A percentile compares a stretch with the other conserved stretches of the same genome.
Conservation (phyloP, 2,329 filamentous ascomycete species). For the Ceratocystis smalleyi region DNA sequence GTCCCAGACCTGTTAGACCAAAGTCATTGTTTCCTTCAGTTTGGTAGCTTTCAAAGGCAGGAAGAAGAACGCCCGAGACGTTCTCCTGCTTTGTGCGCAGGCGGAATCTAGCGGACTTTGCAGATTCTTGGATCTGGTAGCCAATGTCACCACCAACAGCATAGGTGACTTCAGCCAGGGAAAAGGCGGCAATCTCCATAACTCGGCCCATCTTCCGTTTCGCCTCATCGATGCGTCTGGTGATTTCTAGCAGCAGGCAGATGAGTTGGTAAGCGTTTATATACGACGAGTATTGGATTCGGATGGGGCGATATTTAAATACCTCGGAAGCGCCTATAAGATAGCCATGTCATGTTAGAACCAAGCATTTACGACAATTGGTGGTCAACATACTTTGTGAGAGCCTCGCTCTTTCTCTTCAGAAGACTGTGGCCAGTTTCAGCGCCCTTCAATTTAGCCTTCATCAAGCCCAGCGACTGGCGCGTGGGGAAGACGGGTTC, state of each 20-base stretch:
- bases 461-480: constrained; percentile 93
- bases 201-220: constrained; percentile 99
- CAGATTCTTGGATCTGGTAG: constrained; percentile 95
- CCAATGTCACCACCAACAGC: constrained; percentile 89
- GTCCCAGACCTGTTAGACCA: constrained; percentile 84
- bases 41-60: constrained; percentile 81
- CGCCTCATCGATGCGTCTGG: constrained; percentile 89
- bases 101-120: constrained; percentile 80
- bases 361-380: neutral
- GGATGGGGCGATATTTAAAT: neutral
- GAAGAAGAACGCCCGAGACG: constrained; percentile 88
- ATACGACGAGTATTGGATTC: neutral
- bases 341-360: neutral
- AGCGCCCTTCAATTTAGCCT: constrained; percentile 88
- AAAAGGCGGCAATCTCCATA: constrained; percentile 98
- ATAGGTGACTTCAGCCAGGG: constrained; percentile 91
- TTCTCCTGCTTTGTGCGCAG: constrained; percentile 95
- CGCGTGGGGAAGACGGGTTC: constrained; percentile 96
- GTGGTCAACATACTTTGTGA: constrained; percentile 67
- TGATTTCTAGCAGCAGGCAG: constrained; percentile 57
- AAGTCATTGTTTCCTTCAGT: constrained; percentile 90
- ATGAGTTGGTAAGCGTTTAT: neutral
- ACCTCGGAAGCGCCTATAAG: constrained; percentile 74
- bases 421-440: constrained; percentile 84
- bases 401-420: constrained; percentile 93